Base-by-base conservation (phyloP, 164 flowering plant species). In the Stephania yunnanensis region DNA sequence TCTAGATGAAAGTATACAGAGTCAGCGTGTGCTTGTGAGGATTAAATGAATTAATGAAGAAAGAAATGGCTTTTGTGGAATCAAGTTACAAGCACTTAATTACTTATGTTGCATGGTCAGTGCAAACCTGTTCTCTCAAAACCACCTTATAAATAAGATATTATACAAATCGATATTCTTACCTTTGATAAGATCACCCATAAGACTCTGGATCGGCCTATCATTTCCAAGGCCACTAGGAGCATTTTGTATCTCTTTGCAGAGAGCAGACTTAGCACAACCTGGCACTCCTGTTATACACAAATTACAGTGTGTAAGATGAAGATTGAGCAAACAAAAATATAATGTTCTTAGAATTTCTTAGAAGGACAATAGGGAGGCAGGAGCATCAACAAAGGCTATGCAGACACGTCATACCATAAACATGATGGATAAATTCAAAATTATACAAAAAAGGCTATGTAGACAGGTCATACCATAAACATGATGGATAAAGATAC, bases 151-250 rank as follows among this genome's bases (percentile, higher is more conserved):
- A 46, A 7, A 8, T 46, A 19, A 9, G 4, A 70, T 29, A 48
- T 50, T 10, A 31, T 58, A 8, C 30, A 20, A 36, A 64, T 31
- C 19, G 71, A 75, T 42, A 74, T 63, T 2, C 52, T 73, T 71
- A 93, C 99, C 97, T 93, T 93, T 95, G 53, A 90, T 84, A 70
- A 91, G 94, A 80, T 95, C 99, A 78, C 99, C 99, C 99, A 95
- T 95, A 68, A 95, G 85, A 79, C 87, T 91, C 61, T 89, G 86
- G 36, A 95, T 76, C 8, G 92, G 95, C 10, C 97, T 91, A 78
- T 87, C 87, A 86, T 94, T 98, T 76, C 91, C 98, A 73, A 92
- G 87, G n/a, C 84, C 88, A 50, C 84, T 92, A 48, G 89, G 84
- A 48, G 88, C 79, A 83, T 76, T 87, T 48, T 89, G 50, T 79